Evolutionary conservation across 805 yeast species (phyloP).

Genomic region (Yarrowia alimentaria): DNA sequence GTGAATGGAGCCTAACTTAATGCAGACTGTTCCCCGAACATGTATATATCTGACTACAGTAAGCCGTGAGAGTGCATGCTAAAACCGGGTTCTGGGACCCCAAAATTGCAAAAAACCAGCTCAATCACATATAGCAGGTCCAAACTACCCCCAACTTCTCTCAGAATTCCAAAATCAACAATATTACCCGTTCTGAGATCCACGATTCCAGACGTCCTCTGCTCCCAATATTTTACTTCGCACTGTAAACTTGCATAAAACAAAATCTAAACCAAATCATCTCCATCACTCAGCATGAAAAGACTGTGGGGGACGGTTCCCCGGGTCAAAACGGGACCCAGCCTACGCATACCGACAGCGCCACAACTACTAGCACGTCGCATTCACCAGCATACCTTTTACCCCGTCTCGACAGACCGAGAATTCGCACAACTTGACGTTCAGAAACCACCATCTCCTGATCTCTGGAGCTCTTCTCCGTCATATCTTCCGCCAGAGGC

Average conservation of each 20-base stretch:
- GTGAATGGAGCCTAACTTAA: too few relatives aligned
- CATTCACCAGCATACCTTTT: slow-evolving; percentile 19
- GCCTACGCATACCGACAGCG: neutral
- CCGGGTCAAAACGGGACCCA: slow-evolving; percentile 8
- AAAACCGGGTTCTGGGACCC: too few relatives aligned
- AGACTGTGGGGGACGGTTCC: slow-evolving; percentile 20
- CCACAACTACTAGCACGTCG: neutral
- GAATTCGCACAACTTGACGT: slow-evolving; percentile 5
- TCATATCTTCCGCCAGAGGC: slow-evolving; percentile 20
- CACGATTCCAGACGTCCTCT: too few relatives aligned
- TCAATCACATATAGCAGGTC: too few relatives aligned
- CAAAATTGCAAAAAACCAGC: too few relatives aligned
- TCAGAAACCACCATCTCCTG: neutral
- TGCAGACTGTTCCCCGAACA: too few relatives aligned
- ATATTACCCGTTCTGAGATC: too few relatives aligned
- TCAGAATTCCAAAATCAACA: too few relatives aligned
- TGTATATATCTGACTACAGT: too few relatives aligned
- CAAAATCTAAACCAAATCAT: slow-evolving; percentile 21
- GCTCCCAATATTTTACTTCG: slow-evolving; percentile 3
- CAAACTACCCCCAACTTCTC: too few relatives aligned
- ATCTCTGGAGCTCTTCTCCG: neutral
- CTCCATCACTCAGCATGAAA: slow-evolving; percentile 17
- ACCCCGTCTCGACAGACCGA: slow-evolving; percentile 9
- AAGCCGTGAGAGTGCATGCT: too few relatives aligned
- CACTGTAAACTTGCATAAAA: slow-evolving; percentile 14